Base-by-base conservation (phyloP, 768 basidiomycete genomes). In the Leccinum rimulosum region DNA sequence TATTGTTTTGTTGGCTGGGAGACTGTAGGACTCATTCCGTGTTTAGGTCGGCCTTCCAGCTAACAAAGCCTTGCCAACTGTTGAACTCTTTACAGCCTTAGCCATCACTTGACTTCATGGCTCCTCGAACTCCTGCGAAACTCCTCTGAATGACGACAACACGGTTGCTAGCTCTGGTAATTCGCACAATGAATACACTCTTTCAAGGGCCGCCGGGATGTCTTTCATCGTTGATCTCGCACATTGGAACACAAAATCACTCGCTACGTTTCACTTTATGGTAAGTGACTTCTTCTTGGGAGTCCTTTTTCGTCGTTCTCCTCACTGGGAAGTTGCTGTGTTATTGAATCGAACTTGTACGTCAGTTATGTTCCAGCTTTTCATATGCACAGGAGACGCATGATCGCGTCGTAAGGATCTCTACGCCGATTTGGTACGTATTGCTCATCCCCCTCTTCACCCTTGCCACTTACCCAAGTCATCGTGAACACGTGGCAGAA, bases 401-500 rank as follows among this genome's bases (percentile, higher is more conserved):
- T 28, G 22, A 58, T 3, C 25, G 11, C 33, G 0, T 50, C 10
- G 4, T 28, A 0, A 9, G 30, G 6, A 19, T 49, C 19, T 4
- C 31, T 19, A 25, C 36, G 3, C 0, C 12, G 33, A 6, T 50
- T 38, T 5, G 6, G 14, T 22, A 10, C 22, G 11, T 22, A 10
- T 27, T 43, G 27, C 2, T 38, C n/a, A 14, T 48, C 9, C 59
- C 33, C 57, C 9, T 0, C 31, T 4, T 40, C 0, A 9, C n/a
- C 58, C 60, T 2, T 61, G 56, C 60, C 62, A 66, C 3, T 58
- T 60, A 14, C 48, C 55, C 63, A 57, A 67, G 2, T 25, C 56
- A 9, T 22, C 30, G 4, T 54, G 50, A 2, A 56, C 61, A 15
- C 57, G 61, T 8, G 58, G 54, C 14, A 15, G 30, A 17, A 2